A percentile compares a stretch with the other conserved stretches of the same genome.
Conservation (phyloP, 129 eudicot genomes). For the Smallanthus sonchifolius region DNA sequence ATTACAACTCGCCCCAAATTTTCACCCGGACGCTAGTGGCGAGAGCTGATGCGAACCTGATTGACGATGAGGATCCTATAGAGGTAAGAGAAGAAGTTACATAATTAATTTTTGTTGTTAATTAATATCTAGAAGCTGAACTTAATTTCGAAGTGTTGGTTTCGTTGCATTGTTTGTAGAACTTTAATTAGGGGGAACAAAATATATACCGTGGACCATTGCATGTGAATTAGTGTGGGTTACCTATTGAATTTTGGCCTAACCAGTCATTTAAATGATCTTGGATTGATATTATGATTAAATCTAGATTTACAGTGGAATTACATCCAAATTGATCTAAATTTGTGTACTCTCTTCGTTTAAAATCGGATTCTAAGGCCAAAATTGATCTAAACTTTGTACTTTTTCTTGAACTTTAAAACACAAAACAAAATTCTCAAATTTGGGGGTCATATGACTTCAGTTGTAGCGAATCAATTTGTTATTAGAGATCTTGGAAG, state of each 20-base stretch:
- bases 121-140: neutral
- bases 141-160: neutral
- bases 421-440: too few species aligned
- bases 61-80: slow-evolving; percentile 24
- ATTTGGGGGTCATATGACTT: too few species aligned
- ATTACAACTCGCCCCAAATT: slow-evolving; percentile 2
- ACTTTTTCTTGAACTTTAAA: too few species aligned
- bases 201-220: neutral
- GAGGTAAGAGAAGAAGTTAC: slow-evolving; percentile 35
- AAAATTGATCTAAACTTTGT: too few species aligned
- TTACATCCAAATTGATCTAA: neutral
- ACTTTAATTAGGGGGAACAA: neutral
- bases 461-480: too few species aligned
- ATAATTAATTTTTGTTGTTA: neutral
- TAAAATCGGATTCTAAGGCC: neutral
- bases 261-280: neutral
- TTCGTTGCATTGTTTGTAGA: slow-evolving; percentile 1
- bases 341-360: neutral
- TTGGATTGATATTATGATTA: neutral
- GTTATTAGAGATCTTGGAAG: too few species aligned
- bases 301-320: neutral
- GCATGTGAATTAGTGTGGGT: neutral
- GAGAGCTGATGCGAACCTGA: slow-evolving; percentile 47
- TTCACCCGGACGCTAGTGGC: slow-evolving; percentile 31
- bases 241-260: neutral